Percentiles rank a stretch among this genome's conserved stretches.
Evolutionary conservation across 192 early-diverging fungal species (phyloP).

Genomic region (Polychytrium aggregatum): DNA sequence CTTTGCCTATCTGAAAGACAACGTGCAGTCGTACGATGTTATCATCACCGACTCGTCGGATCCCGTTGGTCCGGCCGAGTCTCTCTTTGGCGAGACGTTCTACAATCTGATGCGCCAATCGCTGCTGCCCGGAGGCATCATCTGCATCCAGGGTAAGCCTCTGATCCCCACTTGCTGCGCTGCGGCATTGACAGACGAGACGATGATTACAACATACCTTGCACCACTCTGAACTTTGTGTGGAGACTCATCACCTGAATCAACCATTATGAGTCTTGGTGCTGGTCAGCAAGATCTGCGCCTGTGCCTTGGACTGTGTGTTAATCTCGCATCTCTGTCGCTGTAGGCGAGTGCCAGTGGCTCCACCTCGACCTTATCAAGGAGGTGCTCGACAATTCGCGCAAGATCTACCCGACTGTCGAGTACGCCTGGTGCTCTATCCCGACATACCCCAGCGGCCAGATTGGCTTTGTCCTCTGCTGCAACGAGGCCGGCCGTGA

Average conservation of each 20-base stretch:
- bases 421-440: slow-evolving; percentile 91
- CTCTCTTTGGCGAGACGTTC: slow-evolving; percentile 84
- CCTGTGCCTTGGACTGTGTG: background rate
- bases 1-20: slow-evolving; percentile 83
- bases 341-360: slow-evolving; percentile 92
- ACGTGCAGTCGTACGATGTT: slow-evolving; percentile 81
- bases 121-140: slow-evolving; percentile 77
- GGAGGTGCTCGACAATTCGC: slow-evolving; percentile 69
- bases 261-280: background rate
- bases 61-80: slow-evolving; percentile 94
- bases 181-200: background rate
- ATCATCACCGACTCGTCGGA: slow-evolving; percentile 99
- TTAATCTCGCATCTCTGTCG: background rate
- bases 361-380: slow-evolving; percentile 89
- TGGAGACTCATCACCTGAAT: too few species aligned
- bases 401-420: slow-evolving; percentile 76
- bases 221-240: slow-evolving; percentile 34
- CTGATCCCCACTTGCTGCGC: slow-evolving; percentile 1
- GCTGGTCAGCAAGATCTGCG: background rate
- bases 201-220: slow-evolving; percentile 21
- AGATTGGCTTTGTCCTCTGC: slow-evolving; percentile 93
- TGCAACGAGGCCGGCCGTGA: slow-evolving; percentile 67
- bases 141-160: slow-evolving; percentile 82
- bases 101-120: slow-evolving; percentile 90
- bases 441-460: slow-evolving; percentile 95